A percentile compares a stretch with the other conserved stretches of the same genome.
These are phyloP conservation scores for Leccinum rimulosum DNA, from an alignment of 768 basidiomycete species.

Conservation along the genomic window DNA sequence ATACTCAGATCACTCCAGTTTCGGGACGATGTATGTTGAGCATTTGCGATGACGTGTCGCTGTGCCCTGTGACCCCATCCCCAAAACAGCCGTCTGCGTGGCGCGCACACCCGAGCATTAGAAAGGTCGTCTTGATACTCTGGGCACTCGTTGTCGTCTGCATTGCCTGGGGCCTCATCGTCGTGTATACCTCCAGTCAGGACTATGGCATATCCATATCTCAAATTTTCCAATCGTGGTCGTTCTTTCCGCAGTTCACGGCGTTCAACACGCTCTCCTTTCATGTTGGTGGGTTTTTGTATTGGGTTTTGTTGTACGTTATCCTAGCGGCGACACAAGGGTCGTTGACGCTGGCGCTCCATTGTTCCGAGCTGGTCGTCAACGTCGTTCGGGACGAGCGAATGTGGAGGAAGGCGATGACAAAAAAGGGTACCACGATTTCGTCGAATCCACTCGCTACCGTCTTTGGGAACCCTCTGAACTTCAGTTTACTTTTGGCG, in stretches of 20 bases:
- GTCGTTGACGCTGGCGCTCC: constrained; percentile 26
- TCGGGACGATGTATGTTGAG: constrained; percentile 26
- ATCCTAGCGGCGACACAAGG: constrained; percentile 27
- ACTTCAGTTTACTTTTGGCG: constrained; percentile 12
- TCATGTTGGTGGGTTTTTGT: too few species aligned
- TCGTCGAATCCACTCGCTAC: constrained; percentile 20
- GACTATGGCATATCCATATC: too few species aligned
- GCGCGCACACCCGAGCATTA: constrained; percentile 21
- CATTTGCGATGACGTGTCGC: constrained; percentile 8
- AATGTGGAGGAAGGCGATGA: constrained; percentile 26
- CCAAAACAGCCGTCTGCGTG: constrained; percentile 27
- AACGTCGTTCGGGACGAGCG: constrained; percentile 24
- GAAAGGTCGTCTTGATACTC: constrained; percentile 21
- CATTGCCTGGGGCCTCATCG: constrained; percentile 17
- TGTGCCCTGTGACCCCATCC: constrained; percentile 14
- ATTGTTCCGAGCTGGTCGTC: constrained; percentile 28
- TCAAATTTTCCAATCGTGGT: too few species aligned
- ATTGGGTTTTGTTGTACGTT: constrained; percentile 26
- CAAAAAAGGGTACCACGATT: constrained; percentile 10
- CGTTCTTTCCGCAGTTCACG: too few species aligned
- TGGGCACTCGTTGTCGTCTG: constrained; percentile 24
- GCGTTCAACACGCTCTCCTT: too few species aligned
- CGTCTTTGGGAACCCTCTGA: constrained; percentile 19
- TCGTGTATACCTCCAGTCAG: too few species aligned
- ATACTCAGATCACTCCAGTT: constrained; percentile 21